These are phyloP conservation scores for Erysimum pusillum DNA, from an alignment of 441 rosid genomes.

Conservation along the genomic window DNA sequence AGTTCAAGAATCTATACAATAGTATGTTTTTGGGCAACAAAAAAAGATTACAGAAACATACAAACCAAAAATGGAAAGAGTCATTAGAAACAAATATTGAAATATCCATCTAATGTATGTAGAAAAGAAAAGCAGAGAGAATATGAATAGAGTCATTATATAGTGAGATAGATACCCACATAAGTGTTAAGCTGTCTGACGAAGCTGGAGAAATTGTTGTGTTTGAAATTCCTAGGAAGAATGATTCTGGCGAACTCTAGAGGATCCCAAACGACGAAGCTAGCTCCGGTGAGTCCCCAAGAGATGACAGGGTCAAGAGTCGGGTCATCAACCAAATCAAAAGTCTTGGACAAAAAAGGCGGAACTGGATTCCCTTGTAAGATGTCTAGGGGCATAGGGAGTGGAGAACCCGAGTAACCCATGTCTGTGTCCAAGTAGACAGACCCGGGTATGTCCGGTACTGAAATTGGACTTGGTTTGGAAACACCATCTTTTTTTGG, in stretches of 20 bases:
- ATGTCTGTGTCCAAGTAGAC: conserved; percentile 42
- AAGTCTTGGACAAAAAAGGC: conserved; percentile 70
- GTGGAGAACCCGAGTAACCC: conserved; percentile 39
- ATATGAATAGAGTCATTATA: conserved; percentile 16
- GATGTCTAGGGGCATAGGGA: conserved; percentile 70
- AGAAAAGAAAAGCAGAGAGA: conserved; percentile 44
- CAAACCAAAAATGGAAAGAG: not conserved
- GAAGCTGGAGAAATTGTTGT: conserved; percentile 80
- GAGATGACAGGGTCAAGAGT: conserved; percentile 66
- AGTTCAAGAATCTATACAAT: conserved; percentile 35
- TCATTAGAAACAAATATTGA: not conserved
- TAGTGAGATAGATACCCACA: conserved; percentile 71
- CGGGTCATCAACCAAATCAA: conserved; percentile 67
- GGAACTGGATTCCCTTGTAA: conserved; percentile 73
- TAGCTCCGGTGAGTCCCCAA: conserved; percentile 67
- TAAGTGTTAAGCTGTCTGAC: conserved; percentile 87
- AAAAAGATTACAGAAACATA: conserved; percentile 31
- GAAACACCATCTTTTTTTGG: conserved; percentile 51
- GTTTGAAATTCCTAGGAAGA: conserved; percentile 77
- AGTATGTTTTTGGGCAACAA: no score
- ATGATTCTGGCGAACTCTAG: conserved; percentile 64
- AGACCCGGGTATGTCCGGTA: conserved; percentile 35
- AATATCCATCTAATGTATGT: not conserved
- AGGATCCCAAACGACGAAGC: conserved; percentile 81
- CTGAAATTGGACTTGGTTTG: conserved; percentile 41